Percentiles rank a stretch among this genome's conserved stretches.
Conservation (phyloP, 179 eudicot species). For the Nepenthes alata region DNA sequence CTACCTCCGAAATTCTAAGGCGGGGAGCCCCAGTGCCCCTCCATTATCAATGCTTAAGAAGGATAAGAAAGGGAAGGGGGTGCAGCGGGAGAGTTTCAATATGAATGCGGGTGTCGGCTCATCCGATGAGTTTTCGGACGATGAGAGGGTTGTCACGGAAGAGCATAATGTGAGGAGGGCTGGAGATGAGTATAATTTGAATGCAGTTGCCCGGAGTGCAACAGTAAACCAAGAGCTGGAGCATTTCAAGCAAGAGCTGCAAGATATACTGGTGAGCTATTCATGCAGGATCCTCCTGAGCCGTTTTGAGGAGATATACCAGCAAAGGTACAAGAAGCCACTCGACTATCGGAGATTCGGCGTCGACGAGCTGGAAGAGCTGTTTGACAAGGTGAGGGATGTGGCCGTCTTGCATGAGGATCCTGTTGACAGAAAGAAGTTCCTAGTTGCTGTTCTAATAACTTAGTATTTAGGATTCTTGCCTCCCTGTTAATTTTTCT, state of each 20-base stretch:
- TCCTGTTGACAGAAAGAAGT: slow-evolving; percentile 49
- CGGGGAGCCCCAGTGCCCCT: slow-evolving; percentile 23
- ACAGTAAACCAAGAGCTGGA: slow-evolving; percentile 26
- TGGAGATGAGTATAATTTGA: slow-evolving; percentile 12
- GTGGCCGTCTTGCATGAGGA: slow-evolving; percentile 60
- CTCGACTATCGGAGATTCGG: slow-evolving; percentile 56
- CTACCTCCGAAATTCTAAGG: slow-evolving; percentile 35
- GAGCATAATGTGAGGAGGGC: slow-evolving; percentile 19
- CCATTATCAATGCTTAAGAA: slow-evolving; percentile 26
- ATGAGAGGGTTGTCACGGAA: slow-evolving; percentile 44
- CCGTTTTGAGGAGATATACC: slow-evolving; percentile 60
- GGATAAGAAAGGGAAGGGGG: slow-evolving; percentile 50
- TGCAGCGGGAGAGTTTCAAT: slow-evolving; percentile 36
- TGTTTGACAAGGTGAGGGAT: slow-evolving; percentile 61
- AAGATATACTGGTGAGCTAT: slow-evolving; percentile 81
- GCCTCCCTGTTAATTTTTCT: too few relatives aligned
- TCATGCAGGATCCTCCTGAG: slow-evolving; percentile 53
- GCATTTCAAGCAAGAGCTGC: slow-evolving; percentile 62
- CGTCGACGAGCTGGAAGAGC: slow-evolving; percentile 50
- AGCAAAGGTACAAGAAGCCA: slow-evolving; percentile 65
- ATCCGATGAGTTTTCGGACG: slow-evolving; percentile 78
- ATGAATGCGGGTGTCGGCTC: slow-evolving; percentile 30
- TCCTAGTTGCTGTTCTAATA: slow-evolving; percentile 39
- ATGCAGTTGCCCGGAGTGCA: slow-evolving; percentile 6
- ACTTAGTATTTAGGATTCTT: too few relatives aligned